phyloP scores from a whole-genome alignment of 805 yeast species.

The Brettanomyces anomalus region DNA sequence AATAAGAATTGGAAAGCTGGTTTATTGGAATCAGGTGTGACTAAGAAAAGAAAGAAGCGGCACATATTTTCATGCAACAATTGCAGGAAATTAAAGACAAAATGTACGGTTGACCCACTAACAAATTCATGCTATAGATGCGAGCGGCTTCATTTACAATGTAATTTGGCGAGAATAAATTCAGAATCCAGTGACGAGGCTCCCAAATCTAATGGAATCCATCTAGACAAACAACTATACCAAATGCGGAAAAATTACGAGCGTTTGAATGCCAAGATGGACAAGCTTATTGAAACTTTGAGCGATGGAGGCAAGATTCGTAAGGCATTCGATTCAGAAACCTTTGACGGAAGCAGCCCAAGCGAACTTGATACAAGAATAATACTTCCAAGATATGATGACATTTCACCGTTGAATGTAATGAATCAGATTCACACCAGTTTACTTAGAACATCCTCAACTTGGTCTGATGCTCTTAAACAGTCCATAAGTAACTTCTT shows the following conservation, averaged over 20 bases:
- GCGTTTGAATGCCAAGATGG: too few species aligned
- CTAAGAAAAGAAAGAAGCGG: slow-evolving; percentile 15
- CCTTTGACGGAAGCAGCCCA: too few species aligned
- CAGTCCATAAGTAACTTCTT: slow-evolving; percentile 35
- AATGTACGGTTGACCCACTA: slow-evolving; percentile 42
- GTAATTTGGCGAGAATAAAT: slow-evolving; percentile 14
- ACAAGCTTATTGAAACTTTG: too few species aligned
- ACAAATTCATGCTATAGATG: slow-evolving; percentile 45
- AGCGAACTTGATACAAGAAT: too few species aligned
- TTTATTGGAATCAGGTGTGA: too few species aligned
- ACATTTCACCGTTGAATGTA: slow-evolving; percentile 23
- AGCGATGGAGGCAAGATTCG: too few species aligned
- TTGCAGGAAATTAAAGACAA: slow-evolving; percentile 48
- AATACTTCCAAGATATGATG: slow-evolving; percentile 8
- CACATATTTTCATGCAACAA: slow-evolving; percentile 34
- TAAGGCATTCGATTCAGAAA: too few species aligned
- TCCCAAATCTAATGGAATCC: too few species aligned
- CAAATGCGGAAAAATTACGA: too few species aligned
- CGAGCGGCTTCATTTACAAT: slow-evolving; percentile 34
- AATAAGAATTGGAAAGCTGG: neutral
- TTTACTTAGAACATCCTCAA: slow-evolving; percentile 11
- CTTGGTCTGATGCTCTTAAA: slow-evolving; percentile 23
- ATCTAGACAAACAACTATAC: too few species aligned
- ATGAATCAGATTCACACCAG: slow-evolving; percentile 23
- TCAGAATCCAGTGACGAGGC: too few species aligned